These are phyloP conservation scores for Corylus avellana DNA, from an alignment of 306 rosid species.

Conservation along the genomic window DNA sequence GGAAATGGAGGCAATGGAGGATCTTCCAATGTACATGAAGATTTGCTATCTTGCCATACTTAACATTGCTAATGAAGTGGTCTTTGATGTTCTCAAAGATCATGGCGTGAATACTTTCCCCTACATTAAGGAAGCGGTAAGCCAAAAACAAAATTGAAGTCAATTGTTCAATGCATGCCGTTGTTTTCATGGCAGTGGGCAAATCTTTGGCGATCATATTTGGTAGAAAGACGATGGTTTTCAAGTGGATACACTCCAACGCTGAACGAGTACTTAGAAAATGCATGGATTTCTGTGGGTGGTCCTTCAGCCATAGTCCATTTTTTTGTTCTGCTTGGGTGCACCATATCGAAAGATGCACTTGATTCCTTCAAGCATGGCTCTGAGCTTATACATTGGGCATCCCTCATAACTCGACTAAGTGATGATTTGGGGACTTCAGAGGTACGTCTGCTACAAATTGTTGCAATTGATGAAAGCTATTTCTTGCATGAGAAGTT, in stretches of 20 bases:
- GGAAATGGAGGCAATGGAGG: too few species aligned
- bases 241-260: constrained; percentile 17
- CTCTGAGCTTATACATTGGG: constrained; percentile 25
- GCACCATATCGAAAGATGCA: constrained; percentile 7
- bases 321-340: constrained; percentile 22
- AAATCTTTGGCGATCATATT: too few species aligned
- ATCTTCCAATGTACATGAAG: too few species aligned
- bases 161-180: too few species aligned
- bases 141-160: too few species aligned
- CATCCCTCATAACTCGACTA: constrained; percentile 30
- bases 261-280: constrained; percentile 26
- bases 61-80: too few species aligned
- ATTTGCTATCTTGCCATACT: too few species aligned
- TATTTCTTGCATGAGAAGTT: too few species aligned
- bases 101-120: too few species aligned
- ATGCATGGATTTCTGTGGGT: constrained; percentile 27
- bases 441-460: constrained; percentile 12
- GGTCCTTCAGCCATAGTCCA: constrained; percentile 34
- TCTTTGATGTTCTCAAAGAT: too few species aligned
- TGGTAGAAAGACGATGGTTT: constrained; percentile 28
- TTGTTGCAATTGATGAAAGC: background rate
- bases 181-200: too few species aligned
- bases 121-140: too few species aligned
- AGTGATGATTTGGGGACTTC: constrained; percentile 41
- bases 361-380: constrained; percentile 6